Conservation (phyloP, 2,329 filamentous ascomycete species). For the Hypoxylon sp. region DNA sequence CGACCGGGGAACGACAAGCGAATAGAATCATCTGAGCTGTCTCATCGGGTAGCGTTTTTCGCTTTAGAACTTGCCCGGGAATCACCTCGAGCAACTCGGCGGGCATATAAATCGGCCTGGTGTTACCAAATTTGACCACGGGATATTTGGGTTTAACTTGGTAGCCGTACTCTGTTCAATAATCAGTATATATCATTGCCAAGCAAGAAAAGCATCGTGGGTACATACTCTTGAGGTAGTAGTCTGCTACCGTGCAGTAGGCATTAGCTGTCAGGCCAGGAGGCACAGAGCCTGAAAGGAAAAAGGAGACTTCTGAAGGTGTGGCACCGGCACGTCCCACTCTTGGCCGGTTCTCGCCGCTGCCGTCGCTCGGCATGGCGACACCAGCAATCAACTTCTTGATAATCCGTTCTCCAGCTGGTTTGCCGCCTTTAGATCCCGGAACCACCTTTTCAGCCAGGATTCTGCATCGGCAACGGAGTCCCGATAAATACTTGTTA, state of each 20-base stretch:
- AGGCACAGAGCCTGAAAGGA: conserved; percentile 45
- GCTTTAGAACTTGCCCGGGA: conserved; percentile 72
- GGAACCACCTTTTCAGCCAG: conserved; percentile 31
- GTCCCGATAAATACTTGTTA: conserved; percentile 38
- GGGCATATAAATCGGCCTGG: conserved; percentile 73
- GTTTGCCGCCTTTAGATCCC: conserved; percentile 37
- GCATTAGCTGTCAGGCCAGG: conserved; percentile 46
- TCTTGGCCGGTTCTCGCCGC: conserved; percentile 49
- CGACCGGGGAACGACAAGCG: conserved; percentile 74
- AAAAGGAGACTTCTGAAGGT: conserved; percentile 52
- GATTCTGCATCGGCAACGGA: conserved; percentile 40
- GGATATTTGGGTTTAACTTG: conserved; percentile 60
- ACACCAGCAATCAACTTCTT: conserved; percentile 45
- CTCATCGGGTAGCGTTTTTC: conserved; percentile 70
- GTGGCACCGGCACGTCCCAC: conserved; percentile 45
- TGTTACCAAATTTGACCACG: conserved; percentile 73
- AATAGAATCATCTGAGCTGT: conserved; percentile 78
- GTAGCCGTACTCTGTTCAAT: conserved; percentile 45
- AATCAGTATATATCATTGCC: conserved; percentile 31
- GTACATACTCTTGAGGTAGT: conserved; percentile 59
- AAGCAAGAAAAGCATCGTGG: neutral
- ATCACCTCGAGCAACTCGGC: conserved; percentile 74
- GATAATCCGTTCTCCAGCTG: conserved; percentile 28
- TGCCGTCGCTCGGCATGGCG: conserved; percentile 51
- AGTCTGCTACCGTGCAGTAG: conserved; percentile 57